Base-by-base conservation (phyloP, 306 rosid species). In the Acacia confusa region DNA sequence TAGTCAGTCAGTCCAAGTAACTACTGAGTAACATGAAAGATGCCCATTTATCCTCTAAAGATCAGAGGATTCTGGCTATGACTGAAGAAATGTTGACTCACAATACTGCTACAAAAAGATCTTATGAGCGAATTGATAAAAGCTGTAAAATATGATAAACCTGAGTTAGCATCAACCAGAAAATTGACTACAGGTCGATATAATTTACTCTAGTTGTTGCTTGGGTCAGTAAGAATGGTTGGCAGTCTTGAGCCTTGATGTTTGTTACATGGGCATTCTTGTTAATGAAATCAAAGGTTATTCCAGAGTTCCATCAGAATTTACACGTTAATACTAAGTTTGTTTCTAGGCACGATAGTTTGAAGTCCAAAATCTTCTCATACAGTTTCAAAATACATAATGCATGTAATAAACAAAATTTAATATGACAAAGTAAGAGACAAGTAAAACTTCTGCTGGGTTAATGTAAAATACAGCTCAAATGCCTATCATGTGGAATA, bases 401-500 rank as follows among this genome's bases (percentile, higher is more conserved):
- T 34, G 65, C 38, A 19, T 5, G 38, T 45, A 24, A 60, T 55
- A 25, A 53, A 66, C 44, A 78, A 77, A 65, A 38, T 11, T 41
- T 25, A 44, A 27, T 34, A n/a, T 36, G 14, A 4, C 72, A 43
- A 22, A 32, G 60, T 24, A 30, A 9, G 41, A 72, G n/a, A 48
- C 41, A 74, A 74, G 32, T 45, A 10, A 61, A 40, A 4, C 52
- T 70, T 41, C 8, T 13, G 24, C 15, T 63, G 9, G 19, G 80
- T 20, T 10, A 27, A 14, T 17, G 77, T 36, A 64, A 41, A 12
- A 15, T 43, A 12, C 70, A 74, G 70, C 69, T 63, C 79, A 71
- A 74, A 30, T 41, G 73, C 61, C 66, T 71, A 72, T 72, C 40
- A 72, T 27, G 32, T 6, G 47, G 79, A 69, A 67, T 77, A 58